Evolutionary conservation across 78 protist species (phyloP).

Genomic region (Dictyostelium firmibasis): DNA sequence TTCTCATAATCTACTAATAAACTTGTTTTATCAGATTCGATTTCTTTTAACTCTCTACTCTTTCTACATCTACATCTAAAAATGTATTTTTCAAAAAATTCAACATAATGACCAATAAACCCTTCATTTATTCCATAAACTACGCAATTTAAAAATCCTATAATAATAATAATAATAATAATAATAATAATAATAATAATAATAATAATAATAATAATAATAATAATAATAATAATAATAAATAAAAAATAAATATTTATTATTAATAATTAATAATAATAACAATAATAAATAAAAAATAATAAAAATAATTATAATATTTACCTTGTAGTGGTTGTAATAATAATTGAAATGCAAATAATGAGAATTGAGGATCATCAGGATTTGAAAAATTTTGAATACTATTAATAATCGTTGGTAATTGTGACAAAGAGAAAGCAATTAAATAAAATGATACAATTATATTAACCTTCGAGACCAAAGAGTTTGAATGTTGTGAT

Average conservation of each 20-base stretch:
- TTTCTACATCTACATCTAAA: conserved; percentile 52
- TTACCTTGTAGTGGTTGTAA: conserved; percentile 81
- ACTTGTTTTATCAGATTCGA: conserved; percentile 15
- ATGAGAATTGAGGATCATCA: conserved; percentile 23
- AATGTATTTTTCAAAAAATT: conserved; percentile 46
- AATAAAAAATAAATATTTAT: neutral
- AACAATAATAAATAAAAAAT: neutral
- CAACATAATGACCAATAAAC: conserved; percentile 12
- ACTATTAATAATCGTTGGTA: conserved; percentile 77
- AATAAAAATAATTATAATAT: neutral
- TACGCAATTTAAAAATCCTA: conserved; percentile 49
- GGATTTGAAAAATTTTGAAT: conserved; percentile 70
- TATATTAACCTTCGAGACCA: conserved; percentile 52
- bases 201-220: neutral
- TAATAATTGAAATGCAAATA: conserved; percentile 57
- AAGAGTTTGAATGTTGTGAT: conserved; percentile 61
- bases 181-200: neutral
- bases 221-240: neutral
- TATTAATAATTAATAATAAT: too few relatives aligned
- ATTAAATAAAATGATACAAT: conserved; percentile 75
- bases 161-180: neutral
- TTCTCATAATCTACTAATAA: conserved; percentile 55
- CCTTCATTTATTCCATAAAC: conserved; percentile 70
- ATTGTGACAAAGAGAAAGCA: conserved; percentile 71
- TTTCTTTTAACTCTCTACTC: conserved; percentile 45